Base-by-base conservation (phyloP, 2,329 filamentous ascomycete genomes). In the Fusarium staphyleae region DNA sequence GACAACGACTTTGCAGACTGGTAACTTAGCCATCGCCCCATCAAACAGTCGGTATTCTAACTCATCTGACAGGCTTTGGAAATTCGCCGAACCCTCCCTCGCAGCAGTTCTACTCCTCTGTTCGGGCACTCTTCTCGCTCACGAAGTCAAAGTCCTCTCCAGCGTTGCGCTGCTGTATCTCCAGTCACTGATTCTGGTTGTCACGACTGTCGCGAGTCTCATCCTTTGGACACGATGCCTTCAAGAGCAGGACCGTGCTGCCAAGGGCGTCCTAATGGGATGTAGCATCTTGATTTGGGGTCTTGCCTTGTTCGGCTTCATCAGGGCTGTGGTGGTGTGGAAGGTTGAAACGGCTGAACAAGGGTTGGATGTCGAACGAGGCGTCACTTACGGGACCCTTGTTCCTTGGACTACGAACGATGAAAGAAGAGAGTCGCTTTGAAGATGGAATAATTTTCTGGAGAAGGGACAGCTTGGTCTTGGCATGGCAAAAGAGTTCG, bases 291-390 rank as follows among this genome's bases (percentile, higher is more conserved):
- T 69, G 32, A 60, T 72, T 42, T 68, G 67, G 62, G 70, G 65
- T 1, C 52, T 66, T 35, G 65, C 61, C 1, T 26, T 67, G 15
- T 56, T 71, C 26, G 70, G 63, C 12, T 73, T 73, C 26, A 30
- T 63, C 35, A 60, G 71, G 15, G 66, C 67, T 0, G 68, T 56
- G 29, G 57, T 68, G 5, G 39, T 72, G 2, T 73, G 70, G 69
- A 69, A 52, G 46, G 40, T 57, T 5, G 61, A 65, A 11, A 10
- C 16, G 3, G 15, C 13, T 8, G 56, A 57, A 4, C 51, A 60
- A 4, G 51, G 47, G 3, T 13, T 24, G 22, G 47, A 40, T 22
- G 34, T 24, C 19, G 18, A 47, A 43, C 55, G 51, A 29, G 41
- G 35, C 7, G 18, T 55, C 13, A 35, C 55, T 24, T 67, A 67